A percentile compares a stretch with the other conserved stretches of the same genome.
phyloP scores from a whole-genome alignment of 805 yeast species.

The Kluyveromyces dobzhanskii region DNA sequence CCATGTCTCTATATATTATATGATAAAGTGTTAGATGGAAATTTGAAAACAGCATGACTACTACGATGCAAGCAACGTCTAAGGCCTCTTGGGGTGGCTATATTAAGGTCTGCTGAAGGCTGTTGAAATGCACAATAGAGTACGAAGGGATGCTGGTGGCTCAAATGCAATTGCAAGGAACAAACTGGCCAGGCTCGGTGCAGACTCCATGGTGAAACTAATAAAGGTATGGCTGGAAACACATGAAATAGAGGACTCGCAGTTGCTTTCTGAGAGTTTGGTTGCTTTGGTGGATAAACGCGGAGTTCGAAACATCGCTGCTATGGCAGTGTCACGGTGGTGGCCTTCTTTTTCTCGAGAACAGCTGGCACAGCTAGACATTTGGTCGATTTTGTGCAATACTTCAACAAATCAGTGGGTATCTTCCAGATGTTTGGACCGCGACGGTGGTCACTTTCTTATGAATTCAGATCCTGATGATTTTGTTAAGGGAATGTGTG shows the following conservation, averaged over 20 bases:
- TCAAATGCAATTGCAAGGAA: not conserved
- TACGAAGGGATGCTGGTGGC: too few species aligned
- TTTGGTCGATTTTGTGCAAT: constrained; percentile 6
- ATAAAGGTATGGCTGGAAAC: constrained; percentile 1
- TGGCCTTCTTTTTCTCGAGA: constrained; percentile 48
- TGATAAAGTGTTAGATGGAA: too few species aligned
- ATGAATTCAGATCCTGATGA: constrained; percentile 38
- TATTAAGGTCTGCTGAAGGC: too few species aligned
- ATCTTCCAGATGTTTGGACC: not conserved
- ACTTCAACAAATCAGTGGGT: not conserved
- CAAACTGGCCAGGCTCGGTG: constrained; percentile 1
- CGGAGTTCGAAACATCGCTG: constrained; percentile 31
- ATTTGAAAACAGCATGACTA: too few species aligned
- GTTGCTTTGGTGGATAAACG: constrained; percentile 21
- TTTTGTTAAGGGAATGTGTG: constrained; percentile 41
- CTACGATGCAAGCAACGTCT: too few species aligned
- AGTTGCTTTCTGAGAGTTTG: constrained; percentile 15
- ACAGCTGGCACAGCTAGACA: constrained; percentile 53
- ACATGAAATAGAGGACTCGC: constrained; percentile 8
- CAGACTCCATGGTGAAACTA: not conserved
- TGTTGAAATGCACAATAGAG: too few species aligned
- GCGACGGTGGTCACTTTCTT: constrained; percentile 18
- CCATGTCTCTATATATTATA: too few species aligned
- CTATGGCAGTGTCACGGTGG: constrained; percentile 44
- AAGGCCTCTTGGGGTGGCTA: too few species aligned